Evolutionary conservation across 2,329 filamentous ascomycete species (phyloP).

Genomic region (Ceratocystis harringtonii): DNA sequence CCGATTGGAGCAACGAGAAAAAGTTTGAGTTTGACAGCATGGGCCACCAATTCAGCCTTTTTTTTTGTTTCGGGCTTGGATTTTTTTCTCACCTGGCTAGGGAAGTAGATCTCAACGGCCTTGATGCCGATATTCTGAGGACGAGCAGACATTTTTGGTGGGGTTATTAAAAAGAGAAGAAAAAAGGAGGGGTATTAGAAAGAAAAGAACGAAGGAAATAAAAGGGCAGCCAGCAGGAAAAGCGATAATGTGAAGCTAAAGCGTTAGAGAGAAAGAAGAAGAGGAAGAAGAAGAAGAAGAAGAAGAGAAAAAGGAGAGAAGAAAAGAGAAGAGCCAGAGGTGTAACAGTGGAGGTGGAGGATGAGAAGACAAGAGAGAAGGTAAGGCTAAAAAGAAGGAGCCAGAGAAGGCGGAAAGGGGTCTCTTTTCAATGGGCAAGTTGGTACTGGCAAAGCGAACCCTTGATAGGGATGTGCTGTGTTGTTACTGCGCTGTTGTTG

Average conservation of each 20-base stretch:
- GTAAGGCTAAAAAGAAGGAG: constrained; percentile 3
- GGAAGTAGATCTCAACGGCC: constrained; percentile 82
- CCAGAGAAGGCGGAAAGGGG: constrained; percentile 12
- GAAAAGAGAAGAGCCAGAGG: constrained; percentile 8
- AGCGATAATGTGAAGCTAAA: neutral
- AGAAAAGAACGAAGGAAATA: neutral
- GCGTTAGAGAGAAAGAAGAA: neutral
- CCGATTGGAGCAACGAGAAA: neutral
- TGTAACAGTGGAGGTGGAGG: neutral
- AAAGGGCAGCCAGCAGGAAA: neutral
- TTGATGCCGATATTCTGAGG: constrained; percentile 85
- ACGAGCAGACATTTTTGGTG: constrained; percentile 49
- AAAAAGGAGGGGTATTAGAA: constrained; percentile 12
- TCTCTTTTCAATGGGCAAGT: constrained; percentile 12
- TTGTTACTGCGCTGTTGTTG: neutral
- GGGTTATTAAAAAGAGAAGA: neutral
- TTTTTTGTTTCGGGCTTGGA: neutral
- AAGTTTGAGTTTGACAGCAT: neutral
- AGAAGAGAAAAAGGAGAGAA: constrained; percentile 13
- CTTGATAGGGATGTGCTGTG: neutral
- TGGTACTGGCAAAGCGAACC: neutral
- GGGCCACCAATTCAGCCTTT: neutral
- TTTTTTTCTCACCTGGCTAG: constrained; percentile 52
- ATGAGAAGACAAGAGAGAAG: constrained; percentile 9
- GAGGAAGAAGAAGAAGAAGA: constrained; percentile 1